Evolutionary conservation across 2,329 filamentous ascomycete genomes (phyloP), one percentile per base, ranked within the genome.

Genomic region (Aspergillus tubingensis): DNA sequence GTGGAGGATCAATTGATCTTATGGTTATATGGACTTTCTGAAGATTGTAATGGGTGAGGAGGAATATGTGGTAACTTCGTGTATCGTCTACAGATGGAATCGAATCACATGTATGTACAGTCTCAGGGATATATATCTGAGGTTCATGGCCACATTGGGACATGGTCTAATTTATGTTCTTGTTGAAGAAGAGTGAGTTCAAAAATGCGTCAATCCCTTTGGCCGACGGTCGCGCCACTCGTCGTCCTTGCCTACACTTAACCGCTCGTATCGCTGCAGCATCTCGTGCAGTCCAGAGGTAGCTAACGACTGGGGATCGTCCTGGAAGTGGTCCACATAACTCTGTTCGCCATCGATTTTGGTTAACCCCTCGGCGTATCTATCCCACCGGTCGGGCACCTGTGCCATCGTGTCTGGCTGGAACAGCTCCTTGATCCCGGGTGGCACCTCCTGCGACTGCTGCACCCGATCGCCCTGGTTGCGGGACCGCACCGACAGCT

Each of bases 201-300:
- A 5, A 17, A 50, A 30, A 30, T n/a, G n/a, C 2, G 47, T 30
- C 10, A 8, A 8, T 30, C 11, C 47, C 25, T 10, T 32, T 7
- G 5, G 23, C 15, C 25, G 25, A 30, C 39, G 55, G 5, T 23
- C 43, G 1, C 23, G 19, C 47, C 36, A 23, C 15, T 54, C 36
- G 3, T 60, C 60, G 27, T 64, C 63, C 38, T 62, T 64, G 7
- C 68, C 68, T 15, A 70, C 49, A 25, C 64, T 69, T 60, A 70
- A 43, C 17, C 54, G 60, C 60, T 70, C 68, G 48, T 70, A 70
- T 21, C 60, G 64, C 27, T 61, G 59, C 23, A 70, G 50, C 68
- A 70, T 70, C 39, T 70, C 68, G 27, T 58, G 62, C 1, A 70
- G 48, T 2, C 62, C 59, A 5, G 59, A 17, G 21, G 57, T 58